A percentile compares a stretch with the other conserved stretches of the same genome.
Evolutionary conservation across 352 stramenopile genomes (phyloP).

Genomic region (Globisporangium acanthophoron): DNA sequence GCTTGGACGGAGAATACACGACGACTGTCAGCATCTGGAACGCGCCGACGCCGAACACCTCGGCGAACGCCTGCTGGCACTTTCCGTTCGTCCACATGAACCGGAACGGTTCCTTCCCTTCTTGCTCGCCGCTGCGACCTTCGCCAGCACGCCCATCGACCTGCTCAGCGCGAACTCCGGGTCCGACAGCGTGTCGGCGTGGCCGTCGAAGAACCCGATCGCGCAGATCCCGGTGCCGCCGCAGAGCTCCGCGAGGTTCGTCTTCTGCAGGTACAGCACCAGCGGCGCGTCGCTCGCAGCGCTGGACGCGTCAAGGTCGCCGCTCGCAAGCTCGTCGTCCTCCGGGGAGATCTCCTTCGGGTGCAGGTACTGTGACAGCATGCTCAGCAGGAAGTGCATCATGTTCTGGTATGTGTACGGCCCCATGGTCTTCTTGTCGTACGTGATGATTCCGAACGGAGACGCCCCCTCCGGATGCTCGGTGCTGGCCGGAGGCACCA

Average conservation of each 20-base stretch:
- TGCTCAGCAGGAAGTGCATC: constrained; percentile 59
- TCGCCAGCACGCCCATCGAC: constrained; percentile 28
- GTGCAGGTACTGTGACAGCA: constrained; percentile 64
- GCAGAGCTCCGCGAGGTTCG: constrained; percentile 48
- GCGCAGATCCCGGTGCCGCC: constrained; percentile 63
- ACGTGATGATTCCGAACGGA: constrained; percentile 57
- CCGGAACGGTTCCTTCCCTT: constrained; percentile 47
- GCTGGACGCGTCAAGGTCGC: background rate
- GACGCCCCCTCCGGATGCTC: constrained; percentile 18
- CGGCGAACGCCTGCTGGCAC: constrained; percentile 63
- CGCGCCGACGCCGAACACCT: constrained; percentile 56
- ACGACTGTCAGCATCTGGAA: constrained; percentile 77
- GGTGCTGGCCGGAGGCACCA: constrained; percentile 28
- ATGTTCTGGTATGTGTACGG: constrained; percentile 60
- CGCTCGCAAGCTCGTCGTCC: constrained; percentile 9
- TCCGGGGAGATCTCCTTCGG: constrained; percentile 20
- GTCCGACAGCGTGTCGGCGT: constrained; percentile 39
- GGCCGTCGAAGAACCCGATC: constrained; percentile 70
- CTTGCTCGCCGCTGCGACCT: constrained; percentile 43
- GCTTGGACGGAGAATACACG: constrained; percentile 72
- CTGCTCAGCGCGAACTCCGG: constrained; percentile 38
- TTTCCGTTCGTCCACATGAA: constrained; percentile 79
- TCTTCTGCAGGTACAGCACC: constrained; percentile 50
- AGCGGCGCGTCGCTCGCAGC: constrained; percentile 6
- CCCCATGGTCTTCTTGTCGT: constrained; percentile 66